These are phyloP conservation scores for Aspergillus sp. DNA, from an alignment of 2,329 filamentous ascomycete species.

Conservation along the genomic window DNA sequence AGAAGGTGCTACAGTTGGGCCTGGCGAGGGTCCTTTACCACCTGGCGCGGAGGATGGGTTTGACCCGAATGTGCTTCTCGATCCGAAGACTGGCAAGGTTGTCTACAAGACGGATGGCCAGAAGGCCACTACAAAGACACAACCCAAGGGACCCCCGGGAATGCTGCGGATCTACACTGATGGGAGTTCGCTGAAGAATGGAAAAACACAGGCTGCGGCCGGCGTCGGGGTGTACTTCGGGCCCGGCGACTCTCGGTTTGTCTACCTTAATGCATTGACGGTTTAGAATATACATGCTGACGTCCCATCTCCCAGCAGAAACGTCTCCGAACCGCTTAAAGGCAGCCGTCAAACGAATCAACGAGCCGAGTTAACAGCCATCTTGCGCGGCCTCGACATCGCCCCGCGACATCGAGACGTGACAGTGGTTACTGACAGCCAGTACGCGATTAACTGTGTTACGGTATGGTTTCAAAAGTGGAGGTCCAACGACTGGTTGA, in stretches of 20 bases:
- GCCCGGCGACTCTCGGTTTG: slow-evolving; percentile 55
- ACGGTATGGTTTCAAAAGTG: slow-evolving; percentile 80
- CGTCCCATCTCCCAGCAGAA: slow-evolving; percentile 46
- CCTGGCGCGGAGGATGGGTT: slow-evolving; percentile 61
- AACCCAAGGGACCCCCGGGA: slow-evolving; percentile 44
- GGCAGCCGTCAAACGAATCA: slow-evolving; percentile 86
- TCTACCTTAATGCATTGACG: neutral
- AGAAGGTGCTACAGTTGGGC: slow-evolving; percentile 46
- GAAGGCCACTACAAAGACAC: slow-evolving; percentile 47
- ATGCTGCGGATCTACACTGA: slow-evolving; percentile 64
- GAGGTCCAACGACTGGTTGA: slow-evolving; percentile 76
- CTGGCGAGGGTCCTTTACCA: slow-evolving; percentile 57
- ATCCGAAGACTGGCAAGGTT: slow-evolving; percentile 54
- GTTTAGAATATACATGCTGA: slow-evolving; percentile 17
- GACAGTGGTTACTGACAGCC: slow-evolving; percentile 82
- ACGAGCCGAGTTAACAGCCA: slow-evolving; percentile 88
- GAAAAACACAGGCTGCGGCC: slow-evolving; percentile 53
- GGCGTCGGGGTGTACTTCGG: slow-evolving; percentile 68
- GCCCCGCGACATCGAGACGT: slow-evolving; percentile 67
- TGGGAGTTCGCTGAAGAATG: slow-evolving; percentile 62
- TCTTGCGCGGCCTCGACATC: slow-evolving; percentile 77
- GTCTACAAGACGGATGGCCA: slow-evolving; percentile 56
- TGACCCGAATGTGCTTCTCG: slow-evolving; percentile 57
- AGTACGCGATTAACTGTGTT: slow-evolving; percentile 86
- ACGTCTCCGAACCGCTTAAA: slow-evolving; percentile 72